Conservation (phyloP, 1,139 yeast genomes). For the Candida albicans region DNA sequence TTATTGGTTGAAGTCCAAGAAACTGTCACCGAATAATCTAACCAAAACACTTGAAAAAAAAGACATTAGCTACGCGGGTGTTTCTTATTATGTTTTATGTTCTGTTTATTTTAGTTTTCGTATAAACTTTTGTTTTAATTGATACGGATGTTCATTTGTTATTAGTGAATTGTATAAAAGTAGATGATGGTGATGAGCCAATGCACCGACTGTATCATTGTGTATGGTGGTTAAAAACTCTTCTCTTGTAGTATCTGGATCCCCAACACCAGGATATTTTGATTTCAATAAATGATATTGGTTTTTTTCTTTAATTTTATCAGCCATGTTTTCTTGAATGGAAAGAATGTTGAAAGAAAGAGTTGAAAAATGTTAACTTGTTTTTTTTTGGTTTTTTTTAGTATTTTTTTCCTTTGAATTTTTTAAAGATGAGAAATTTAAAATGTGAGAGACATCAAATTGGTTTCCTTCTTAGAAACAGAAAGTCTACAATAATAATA, state of each 20-base stretch:
- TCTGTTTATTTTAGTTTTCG: slow-evolving; percentile 52
- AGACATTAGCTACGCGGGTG: not conserved
- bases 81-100: not conserved
- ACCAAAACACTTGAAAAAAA: not conserved
- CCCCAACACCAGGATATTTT: slow-evolving; percentile 71
- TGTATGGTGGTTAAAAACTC: slow-evolving; percentile 53
- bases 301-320: slow-evolving; percentile 65
- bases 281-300: slow-evolving; percentile 60
- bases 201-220: slow-evolving; percentile 71
- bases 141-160: slow-evolving; percentile 51
- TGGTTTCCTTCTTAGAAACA: too few relatives aligned
- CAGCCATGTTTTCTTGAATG: slow-evolving; percentile 47
- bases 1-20: slow-evolving; percentile 20
- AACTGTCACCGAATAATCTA: slow-evolving; percentile 1
- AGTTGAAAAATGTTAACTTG: not conserved
- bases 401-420: too few relatives aligned
- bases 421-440: too few relatives aligned
- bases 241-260: slow-evolving; percentile 61
- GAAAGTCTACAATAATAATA: too few relatives aligned
- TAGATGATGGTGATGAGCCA: slow-evolving; percentile 68
- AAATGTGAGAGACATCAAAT: too few relatives aligned
- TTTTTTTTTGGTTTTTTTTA: too few relatives aligned
- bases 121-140: slow-evolving; percentile 52
- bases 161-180: slow-evolving; percentile 69
- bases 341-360: not conserved